Conservation (phyloP, 805 yeast species). For the Lachancea sp. region DNA sequence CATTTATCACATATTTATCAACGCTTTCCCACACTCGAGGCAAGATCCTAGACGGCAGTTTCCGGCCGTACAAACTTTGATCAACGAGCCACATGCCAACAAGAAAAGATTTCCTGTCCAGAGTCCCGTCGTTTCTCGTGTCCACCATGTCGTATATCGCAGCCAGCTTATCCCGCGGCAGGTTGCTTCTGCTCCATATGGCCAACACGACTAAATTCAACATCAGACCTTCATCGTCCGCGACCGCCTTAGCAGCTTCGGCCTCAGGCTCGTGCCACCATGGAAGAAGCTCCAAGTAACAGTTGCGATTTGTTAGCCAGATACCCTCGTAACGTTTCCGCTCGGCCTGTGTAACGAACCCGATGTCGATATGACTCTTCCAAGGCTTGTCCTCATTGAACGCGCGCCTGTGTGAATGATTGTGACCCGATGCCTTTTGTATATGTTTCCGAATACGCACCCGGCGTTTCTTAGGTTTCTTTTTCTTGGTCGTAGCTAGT, state of each 20-base stretch:
- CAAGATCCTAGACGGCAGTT: conserved; percentile 66
- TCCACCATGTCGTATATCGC: conserved; percentile 72
- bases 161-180: conserved; percentile 54
- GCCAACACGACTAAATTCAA: conserved; percentile 54
- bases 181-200: conserved; percentile 73
- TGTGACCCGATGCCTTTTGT: conserved; percentile 6
- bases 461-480: conserved; percentile 5
- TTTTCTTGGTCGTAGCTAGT: background rate
- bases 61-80: conserved; percentile 90
- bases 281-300: conserved; percentile 40
- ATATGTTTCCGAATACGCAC: conserved; percentile 6
- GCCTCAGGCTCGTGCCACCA: conserved; percentile 29
- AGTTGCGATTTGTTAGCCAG: conserved; percentile 84
- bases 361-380: conserved; percentile 70
- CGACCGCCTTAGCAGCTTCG: conserved; percentile 13
- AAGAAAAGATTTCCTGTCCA: conserved; percentile 74
- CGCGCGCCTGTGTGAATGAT: conserved; percentile 24
- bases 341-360: conserved; percentile 53
- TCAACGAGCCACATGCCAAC: conserved; percentile 99
- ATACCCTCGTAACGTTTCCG: conserved; percentile 87
- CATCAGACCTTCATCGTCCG: conserved; percentile 32
- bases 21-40: conserved; percentile 78
- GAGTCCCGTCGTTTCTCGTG: conserved; percentile 59
- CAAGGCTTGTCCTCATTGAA: conserved; percentile 91
- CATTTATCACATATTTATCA: conserved; percentile 23